Conservation (phyloP, 2,329 filamentous ascomycete species). For the Scedosporium aurantiacum region DNA sequence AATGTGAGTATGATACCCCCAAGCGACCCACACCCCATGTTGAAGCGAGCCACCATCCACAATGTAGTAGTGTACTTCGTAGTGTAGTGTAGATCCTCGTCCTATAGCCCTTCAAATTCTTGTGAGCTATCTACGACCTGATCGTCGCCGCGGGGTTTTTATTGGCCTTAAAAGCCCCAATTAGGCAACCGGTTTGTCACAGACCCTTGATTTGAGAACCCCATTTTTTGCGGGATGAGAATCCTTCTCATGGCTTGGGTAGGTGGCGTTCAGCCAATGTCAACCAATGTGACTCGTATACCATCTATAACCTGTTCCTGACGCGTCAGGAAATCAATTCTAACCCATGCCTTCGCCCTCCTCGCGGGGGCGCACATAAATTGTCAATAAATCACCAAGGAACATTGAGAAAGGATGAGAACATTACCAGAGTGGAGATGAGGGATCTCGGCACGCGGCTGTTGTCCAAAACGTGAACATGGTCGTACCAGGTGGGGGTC, state of each 20-base stretch:
- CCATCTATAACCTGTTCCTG: neutral
- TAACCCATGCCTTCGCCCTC: too few species aligned
- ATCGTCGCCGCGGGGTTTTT: neutral
- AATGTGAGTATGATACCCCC: neutral
- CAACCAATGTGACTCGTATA: neutral
- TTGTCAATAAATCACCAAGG: neutral
- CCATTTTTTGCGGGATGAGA: neutral
- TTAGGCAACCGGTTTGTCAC: conserved; percentile 1
- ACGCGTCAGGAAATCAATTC: neutral
- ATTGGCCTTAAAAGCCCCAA: neutral
- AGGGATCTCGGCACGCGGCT: neutral
- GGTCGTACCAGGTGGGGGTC: neutral
- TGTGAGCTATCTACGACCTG: neutral
- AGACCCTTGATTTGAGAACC: neutral
- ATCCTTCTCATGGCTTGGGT: neutral
- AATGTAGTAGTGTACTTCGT: too few species aligned
- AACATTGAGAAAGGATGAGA: too few species aligned
- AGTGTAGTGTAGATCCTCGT: too few species aligned
- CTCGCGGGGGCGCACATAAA: neutral
- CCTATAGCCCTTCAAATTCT: neutral
- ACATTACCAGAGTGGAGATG: neutral
- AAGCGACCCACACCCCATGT: neutral
- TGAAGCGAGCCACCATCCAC: neutral
- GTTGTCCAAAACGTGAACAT: neutral
- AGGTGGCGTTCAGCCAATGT: neutral